These are phyloP conservation scores for Orbilia ellipsospora DNA, from an alignment of 2,329 filamentous ascomycete species.

Conservation along the genomic window DNA sequence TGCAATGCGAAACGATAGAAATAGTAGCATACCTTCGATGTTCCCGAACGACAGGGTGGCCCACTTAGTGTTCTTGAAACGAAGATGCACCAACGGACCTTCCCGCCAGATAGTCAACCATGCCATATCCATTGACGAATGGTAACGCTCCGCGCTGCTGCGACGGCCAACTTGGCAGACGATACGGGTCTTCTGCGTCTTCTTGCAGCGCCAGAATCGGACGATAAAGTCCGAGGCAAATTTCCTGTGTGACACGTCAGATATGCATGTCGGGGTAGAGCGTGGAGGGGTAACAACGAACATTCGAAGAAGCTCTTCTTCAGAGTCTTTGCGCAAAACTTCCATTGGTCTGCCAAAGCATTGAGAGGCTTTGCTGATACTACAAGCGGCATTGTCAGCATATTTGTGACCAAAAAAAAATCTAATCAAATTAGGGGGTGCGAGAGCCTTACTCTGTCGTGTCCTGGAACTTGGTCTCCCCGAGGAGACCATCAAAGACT, in stretches of 20 bases:
- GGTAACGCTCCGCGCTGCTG: constrained; percentile 56
- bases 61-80: constrained; percentile 58
- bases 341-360: constrained; percentile 59
- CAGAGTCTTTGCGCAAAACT: constrained; percentile 57
- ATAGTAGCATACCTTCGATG: constrained; percentile 57
- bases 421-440: constrained; percentile 4
- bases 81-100: constrained; percentile 58
- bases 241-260: constrained; percentile 56
- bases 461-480: constrained; percentile 48
- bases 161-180: constrained; percentile 58
- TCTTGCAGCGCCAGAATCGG: constrained; percentile 58
- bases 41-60: constrained; percentile 59
- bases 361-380: constrained; percentile 56
- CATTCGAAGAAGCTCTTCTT: constrained; percentile 59
- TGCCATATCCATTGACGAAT: constrained; percentile 58
- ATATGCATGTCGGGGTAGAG: constrained; percentile 33
- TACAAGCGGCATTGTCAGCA: constrained; percentile 43
- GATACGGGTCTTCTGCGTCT: constrained; percentile 58
- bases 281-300: constrained; percentile 44
- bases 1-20: constrained; percentile 12
- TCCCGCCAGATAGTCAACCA: constrained; percentile 58
- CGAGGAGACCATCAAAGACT: constrained; percentile 44
- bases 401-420: constrained; percentile 1
- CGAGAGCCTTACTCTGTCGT: constrained; percentile 30
- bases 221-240: constrained; percentile 59